Evolutionary conservation across 2,329 filamentous ascomycete species (phyloP).

Genomic region (Alternaria consortialis): DNA sequence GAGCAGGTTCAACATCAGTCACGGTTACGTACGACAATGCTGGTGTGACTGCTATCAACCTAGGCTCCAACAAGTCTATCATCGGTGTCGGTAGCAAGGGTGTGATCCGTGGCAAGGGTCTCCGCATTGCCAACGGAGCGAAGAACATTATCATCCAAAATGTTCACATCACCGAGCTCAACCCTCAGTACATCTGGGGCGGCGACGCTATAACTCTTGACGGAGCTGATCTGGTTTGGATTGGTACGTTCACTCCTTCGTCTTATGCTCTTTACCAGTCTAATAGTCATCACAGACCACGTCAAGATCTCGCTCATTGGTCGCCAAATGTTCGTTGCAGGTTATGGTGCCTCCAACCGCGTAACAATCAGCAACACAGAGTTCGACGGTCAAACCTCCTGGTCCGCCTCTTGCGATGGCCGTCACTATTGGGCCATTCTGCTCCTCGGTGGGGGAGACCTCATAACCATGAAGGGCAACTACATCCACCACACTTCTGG

Average conservation of each 20-base stretch:
- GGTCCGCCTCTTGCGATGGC: slow-evolving; percentile 26
- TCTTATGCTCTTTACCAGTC: background rate
- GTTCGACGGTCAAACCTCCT: slow-evolving; percentile 27
- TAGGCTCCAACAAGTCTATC: slow-evolving; percentile 54
- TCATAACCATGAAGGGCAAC: slow-evolving; percentile 28
- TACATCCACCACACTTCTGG: slow-evolving; percentile 30
- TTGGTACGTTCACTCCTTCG: slow-evolving; percentile 19
- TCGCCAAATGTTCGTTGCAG: slow-evolving; percentile 26
- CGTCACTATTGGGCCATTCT: slow-evolving; percentile 30
- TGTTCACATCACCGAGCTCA: slow-evolving; percentile 49
- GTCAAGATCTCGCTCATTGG: slow-evolving; percentile 26
- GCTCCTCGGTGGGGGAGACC: slow-evolving; percentile 22
- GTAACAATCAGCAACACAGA: slow-evolving; percentile 32
- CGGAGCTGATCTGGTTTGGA: slow-evolving; percentile 44
- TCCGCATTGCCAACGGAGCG: slow-evolving; percentile 20
- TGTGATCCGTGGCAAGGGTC: slow-evolving; percentile 41
- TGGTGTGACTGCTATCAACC: slow-evolving; percentile 33
- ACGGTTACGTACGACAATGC: slow-evolving; percentile 45
- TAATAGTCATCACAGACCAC: slow-evolving; percentile 22
- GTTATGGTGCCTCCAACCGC: slow-evolving; percentile 15
- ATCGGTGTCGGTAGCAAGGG: slow-evolving; percentile 51
- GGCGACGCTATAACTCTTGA: slow-evolving; percentile 49
- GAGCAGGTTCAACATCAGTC: slow-evolving; percentile 15
- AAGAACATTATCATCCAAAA: slow-evolving; percentile 53
- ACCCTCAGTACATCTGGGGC: slow-evolving; percentile 51